Evolutionary conservation across 257 asterid species (phyloP), one percentile per base, ranked within the genome.

Genomic region (Anisodus acutangulus): DNA sequence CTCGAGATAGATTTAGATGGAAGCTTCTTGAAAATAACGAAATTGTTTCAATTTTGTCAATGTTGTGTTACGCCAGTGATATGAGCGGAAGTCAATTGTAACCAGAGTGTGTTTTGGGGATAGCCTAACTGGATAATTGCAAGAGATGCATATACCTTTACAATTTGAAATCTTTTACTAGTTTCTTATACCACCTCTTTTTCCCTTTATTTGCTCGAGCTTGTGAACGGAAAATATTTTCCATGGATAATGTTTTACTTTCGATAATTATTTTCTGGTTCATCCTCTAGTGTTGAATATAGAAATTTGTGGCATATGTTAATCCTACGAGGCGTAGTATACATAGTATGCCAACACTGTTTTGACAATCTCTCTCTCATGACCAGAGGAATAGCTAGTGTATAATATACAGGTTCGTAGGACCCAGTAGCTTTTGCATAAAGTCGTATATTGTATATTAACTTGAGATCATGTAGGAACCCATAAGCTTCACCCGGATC

Each of bases 141-240:
- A 74, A 5, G 41, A 45, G 37, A 45, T 71, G 58, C 79, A 8
- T 70, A n/a, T 1, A 16, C 37, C n/a, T 5, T 3, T 19, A 47
- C 80, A 47, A 74, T 0, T 6, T 76, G 63, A 76, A 2, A 76
- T 76, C 63, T 7, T 76, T 76, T 76, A 47, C 41, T 76, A 74
- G 45, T 74, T n/a, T 22, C 62, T 49, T 12, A 6, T 49, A 74
- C 22, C 63, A 26, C 22, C 57, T 22, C 22, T 22, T 47, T 74
- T 8, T 74, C 22, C 19, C 1, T 47, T 49, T 72, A 47, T 72
- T 72, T 47, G 41, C 39, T 45, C 3, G 37, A 70, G 37, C 37
- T 43, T 41, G 37, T 0, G 74, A 35, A 67, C 22, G 22, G 37
- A 67, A 6, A 13, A 67, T 67, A 45, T 31, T 26, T 63, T 63